Conservation (phyloP, 768 basidiomycete genomes). For the Dictyophora rubrovolvata region DNA sequence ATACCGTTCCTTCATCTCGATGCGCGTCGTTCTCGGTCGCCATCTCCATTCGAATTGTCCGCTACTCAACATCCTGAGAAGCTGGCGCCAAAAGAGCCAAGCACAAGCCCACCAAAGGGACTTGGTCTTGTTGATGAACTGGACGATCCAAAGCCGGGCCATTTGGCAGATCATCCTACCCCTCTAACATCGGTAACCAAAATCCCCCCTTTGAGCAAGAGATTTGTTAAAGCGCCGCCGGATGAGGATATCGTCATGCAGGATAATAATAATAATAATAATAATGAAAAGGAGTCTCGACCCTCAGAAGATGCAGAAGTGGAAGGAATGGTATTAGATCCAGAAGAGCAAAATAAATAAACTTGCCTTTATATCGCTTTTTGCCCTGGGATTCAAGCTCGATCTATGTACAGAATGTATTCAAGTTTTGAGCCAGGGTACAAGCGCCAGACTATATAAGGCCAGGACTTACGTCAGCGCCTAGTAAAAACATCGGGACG, state of each 20-base stretch:
- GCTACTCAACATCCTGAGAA: conserved; percentile 22
- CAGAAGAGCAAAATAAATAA: conserved; percentile 11
- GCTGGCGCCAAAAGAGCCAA: neutral
- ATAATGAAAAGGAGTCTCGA: neutral
- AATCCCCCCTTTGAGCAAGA: conserved; percentile 9
- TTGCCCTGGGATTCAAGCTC: neutral
- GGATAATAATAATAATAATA: neutral
- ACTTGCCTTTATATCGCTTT: neutral
- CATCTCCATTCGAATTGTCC: conserved; percentile 55
- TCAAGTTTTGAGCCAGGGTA: no score
- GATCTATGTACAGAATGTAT: no score
- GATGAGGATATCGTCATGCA: neutral
- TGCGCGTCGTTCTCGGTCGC: conserved; percentile 68
- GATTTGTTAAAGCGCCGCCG: conserved; percentile 13
- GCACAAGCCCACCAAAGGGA: conserved; percentile 13
- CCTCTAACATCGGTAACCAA: conserved; percentile 35
- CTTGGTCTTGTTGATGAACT: conserved; percentile 73
- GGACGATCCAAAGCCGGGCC: conserved; percentile 76
- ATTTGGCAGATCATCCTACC: conserved; percentile 73
- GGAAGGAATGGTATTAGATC: conserved; percentile 17
- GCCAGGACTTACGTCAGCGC: neutral
- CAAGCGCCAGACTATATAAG: no score
- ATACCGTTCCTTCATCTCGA: conserved; percentile 83
- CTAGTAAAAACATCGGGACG: neutral
- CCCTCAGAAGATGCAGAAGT: conserved; percentile 12